Percentiles rank a stretch among this genome's conserved stretches.
Evolutionary conservation across 495 filamentous ascomycete species (phyloP).

Genomic region (Neurospora sublineolata): DNA sequence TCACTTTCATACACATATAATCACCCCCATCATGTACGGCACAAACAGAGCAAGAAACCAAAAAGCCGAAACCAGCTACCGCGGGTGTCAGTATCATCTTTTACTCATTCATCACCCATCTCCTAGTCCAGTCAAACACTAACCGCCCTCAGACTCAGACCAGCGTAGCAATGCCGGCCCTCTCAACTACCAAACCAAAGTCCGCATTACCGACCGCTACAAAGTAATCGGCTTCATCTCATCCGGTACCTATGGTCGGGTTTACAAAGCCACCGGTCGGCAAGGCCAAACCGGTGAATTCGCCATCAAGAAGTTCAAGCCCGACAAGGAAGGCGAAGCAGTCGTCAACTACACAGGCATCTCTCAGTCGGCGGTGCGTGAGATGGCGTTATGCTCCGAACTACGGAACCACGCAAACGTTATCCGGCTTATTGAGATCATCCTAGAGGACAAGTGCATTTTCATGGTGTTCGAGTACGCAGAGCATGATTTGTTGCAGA

Average conservation of each 20-base stretch:
- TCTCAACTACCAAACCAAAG: constrained; percentile 66
- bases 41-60: constrained; percentile 14
- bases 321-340: constrained; percentile 89
- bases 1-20: not conserved
- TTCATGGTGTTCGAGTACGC: constrained; percentile 99
- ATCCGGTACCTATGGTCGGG: constrained; percentile 95
- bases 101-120: not conserved
- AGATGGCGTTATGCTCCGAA: constrained; percentile 98
- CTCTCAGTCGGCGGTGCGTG: constrained; percentile 90
- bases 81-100: constrained; percentile 12
- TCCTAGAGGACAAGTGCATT: constrained; percentile 96
- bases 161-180: constrained; percentile 32
- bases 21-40: constrained; percentile 1
- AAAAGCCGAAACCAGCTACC: constrained; percentile 14
- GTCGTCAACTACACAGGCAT: constrained; percentile 90
- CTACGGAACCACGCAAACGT: constrained; percentile 72
- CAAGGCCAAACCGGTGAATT: constrained; percentile 66
- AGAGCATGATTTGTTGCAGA: constrained; percentile 92
- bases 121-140: not conserved
- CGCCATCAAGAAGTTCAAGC: constrained; percentile 99
- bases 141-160: constrained; percentile 28
- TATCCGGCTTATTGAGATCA: constrained; percentile 87
- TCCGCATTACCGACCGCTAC: constrained; percentile 81
- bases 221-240: constrained; percentile 96
- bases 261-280: constrained; percentile 86